Evolutionary conservation across 176 grass and related monocot genomes (phyloP).

Genomic region (Musa itinerans): DNA sequence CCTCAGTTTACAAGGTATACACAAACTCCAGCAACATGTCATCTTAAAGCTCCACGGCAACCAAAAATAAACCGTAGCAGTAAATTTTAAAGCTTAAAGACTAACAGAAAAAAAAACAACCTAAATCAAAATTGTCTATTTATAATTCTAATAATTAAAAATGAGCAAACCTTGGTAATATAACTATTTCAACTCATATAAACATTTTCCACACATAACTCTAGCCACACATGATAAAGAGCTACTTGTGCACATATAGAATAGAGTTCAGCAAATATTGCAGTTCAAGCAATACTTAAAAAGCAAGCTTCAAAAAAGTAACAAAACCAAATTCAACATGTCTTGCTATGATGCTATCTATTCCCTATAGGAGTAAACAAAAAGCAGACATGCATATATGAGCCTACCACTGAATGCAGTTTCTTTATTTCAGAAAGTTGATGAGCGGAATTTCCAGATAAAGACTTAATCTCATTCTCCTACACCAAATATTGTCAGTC

Average conservation of each 20-base stretch:
- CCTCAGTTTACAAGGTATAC: too few species aligned
- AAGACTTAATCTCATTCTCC: conserved; percentile 46
- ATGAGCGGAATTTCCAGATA: conserved; percentile 34
- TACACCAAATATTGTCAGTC: conserved; percentile 25
- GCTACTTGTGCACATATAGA: not conserved
- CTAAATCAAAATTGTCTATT: too few species aligned
- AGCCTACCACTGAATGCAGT: conserved; percentile 37
- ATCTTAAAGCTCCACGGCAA: too few species aligned
- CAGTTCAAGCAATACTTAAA: not conserved
- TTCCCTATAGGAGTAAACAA: not conserved
- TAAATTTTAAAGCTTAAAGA: too few species aligned
- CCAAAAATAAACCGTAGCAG: too few species aligned
- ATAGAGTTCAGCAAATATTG: not conserved
- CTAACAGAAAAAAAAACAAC: too few species aligned
- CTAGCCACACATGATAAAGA: not conserved
- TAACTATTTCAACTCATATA: too few species aligned
- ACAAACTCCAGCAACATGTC: too few species aligned
- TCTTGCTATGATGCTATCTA: not conserved
- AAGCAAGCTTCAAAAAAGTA: not conserved
- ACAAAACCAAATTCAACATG: not conserved
- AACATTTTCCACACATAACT: too few species aligned
- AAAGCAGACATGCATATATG: not conserved
- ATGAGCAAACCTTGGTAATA: too few species aligned
- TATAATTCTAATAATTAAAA: too few species aligned
- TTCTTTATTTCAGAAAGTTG: conserved; percentile 51